Percentiles rank a stretch among this genome's conserved stretches.
Conservation (phyloP, 495 filamentous ascomycete species). For the Trichoderma virens region DNA sequence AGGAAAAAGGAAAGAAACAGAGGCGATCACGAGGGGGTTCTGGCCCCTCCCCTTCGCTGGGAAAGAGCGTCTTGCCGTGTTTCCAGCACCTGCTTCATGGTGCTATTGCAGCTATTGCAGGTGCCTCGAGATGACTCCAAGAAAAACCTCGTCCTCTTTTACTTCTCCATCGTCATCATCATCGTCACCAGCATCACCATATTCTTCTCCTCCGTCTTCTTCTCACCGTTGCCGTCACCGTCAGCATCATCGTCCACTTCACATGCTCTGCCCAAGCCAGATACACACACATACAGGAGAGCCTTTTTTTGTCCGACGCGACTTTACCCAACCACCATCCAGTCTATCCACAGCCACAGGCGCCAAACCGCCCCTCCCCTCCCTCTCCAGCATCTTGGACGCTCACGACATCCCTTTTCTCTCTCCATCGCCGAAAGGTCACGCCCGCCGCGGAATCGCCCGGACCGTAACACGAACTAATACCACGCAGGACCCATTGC, state of each 20-base stretch:
- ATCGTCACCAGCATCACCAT: too few species aligned
- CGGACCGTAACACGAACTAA: not conserved
- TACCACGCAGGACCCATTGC: not conserved
- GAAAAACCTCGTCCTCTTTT: not conserved
- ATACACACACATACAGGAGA: not conserved
- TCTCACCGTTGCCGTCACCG: too few species aligned
- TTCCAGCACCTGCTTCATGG: not conserved
- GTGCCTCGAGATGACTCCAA: too few species aligned
- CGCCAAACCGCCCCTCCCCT: not conserved
- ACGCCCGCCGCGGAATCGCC: not conserved
- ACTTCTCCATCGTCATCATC: not conserved
- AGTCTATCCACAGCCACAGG: not conserved
- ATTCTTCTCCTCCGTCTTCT: too few species aligned
- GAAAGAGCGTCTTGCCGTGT: not conserved
- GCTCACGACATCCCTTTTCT: not conserved
- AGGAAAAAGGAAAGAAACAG: not conserved
- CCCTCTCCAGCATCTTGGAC: not conserved
- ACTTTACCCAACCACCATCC: not conserved
- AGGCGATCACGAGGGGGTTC: conserved; percentile 5
- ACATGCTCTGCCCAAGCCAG: not conserved
- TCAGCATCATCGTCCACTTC: too few species aligned
- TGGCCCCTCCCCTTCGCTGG: not conserved
- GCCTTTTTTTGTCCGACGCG: not conserved
- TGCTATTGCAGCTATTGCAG: not conserved
- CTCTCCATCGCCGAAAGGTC: not conserved